Evolutionary conservation across 192 early-diverging fungal genomes (phyloP).

Genomic region (Podila verticillata): DNA sequence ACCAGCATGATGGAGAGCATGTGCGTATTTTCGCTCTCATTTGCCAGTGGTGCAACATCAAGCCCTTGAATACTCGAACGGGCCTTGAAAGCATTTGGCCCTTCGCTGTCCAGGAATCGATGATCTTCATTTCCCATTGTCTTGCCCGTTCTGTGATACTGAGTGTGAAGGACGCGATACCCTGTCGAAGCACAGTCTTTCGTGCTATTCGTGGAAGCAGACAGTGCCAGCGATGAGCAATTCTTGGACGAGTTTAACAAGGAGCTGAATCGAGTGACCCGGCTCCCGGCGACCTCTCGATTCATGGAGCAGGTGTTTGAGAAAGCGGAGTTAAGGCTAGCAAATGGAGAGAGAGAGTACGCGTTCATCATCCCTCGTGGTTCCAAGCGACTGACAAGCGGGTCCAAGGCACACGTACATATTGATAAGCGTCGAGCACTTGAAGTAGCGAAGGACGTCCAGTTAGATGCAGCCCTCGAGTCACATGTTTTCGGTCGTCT

Average conservation of each 20-base stretch:
- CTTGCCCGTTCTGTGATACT: constrained; percentile 3
- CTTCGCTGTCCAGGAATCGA: too few relatives aligned
- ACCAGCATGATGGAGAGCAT: too few relatives aligned
- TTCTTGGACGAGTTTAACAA: constrained; percentile 7
- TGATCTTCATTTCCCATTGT: constrained; percentile 4
- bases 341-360: constrained; percentile 1
- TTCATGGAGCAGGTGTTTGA: constrained; percentile 7
- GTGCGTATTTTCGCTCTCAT: too few relatives aligned
- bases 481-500: constrained; percentile 12
- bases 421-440: neutral
- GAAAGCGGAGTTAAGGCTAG: constrained; percentile 8
- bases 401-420: neutral
- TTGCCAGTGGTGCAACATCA: too few relatives aligned
- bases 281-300: neutral
- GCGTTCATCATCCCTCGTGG: constrained; percentile 3
- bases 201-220: constrained; percentile 8
- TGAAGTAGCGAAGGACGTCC: neutral
- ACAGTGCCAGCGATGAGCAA: constrained; percentile 2
- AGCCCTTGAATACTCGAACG: too few relatives aligned
- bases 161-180: neutral
- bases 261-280: constrained; percentile 12
- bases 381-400: constrained; percentile 1
- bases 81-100: too few relatives aligned
- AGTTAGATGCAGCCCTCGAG: constrained; percentile 12
- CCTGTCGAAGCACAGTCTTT: neutral